Evolutionary conservation across 2,329 filamentous ascomycete genomes (phyloP), one percentile per base, ranked within the genome.

Genomic region (Arthrocladium fulminans): DNA sequence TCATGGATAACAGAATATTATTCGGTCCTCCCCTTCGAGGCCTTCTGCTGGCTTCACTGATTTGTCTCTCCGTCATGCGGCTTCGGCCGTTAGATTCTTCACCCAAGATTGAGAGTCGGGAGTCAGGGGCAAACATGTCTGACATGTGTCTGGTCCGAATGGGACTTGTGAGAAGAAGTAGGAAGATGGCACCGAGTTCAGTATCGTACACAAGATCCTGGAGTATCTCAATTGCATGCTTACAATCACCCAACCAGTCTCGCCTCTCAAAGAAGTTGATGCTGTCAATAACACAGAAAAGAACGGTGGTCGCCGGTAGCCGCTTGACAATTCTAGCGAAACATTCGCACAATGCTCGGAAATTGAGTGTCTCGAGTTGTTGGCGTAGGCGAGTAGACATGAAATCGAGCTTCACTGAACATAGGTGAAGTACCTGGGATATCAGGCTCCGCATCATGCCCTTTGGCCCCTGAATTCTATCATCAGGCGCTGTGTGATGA

Each of bases 261-360:
- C 10, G 40, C 19, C 23, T 49, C 23, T 54, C 51, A 40, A 49
- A 52, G 32, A 25, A 39, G 25, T 42, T 35, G 24, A 54, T 52
- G 22, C 46, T 40, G 40, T 54, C 51, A 39, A 54, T 43, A 15
- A 54, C 34, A 50, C 44, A 45, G 40, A 52, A 49, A 7, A 54
- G 22, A 13, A 52, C 45, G 15, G 23, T 38, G 2, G 34, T 30
- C 20, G 17, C 8, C 13, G 38, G 29, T 3, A 54, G 27, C 22
- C 46, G 50, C 17, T 38, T 13, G 34, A 51, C 25, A 22, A 51
- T 17, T 15, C 17, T 25, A 17, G n/a, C 22, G 29, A 51, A 49
- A 13, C 15, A 30, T 6, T 35, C 35, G 22, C 46, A 51, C 27
- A 51, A 30, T 15, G 25, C 30, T 4, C 37, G 25, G 8, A 51